phyloP scores from a whole-genome alignment of 345 rosid genomes.

The Gynandropsis gynandra region DNA sequence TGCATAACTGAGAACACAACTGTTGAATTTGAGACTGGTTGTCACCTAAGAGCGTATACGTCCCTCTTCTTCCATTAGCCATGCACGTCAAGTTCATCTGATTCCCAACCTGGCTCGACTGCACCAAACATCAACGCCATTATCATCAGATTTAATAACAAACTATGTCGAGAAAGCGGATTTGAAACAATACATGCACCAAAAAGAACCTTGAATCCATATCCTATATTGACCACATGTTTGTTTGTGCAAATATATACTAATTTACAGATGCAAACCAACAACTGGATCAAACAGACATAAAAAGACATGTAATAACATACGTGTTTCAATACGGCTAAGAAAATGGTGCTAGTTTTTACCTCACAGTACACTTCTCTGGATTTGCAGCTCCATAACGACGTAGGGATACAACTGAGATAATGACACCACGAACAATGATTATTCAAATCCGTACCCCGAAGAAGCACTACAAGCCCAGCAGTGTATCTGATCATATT shows the following conservation, averaged over 20 bases:
- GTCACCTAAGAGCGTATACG: conserved; percentile 25
- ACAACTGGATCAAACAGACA: background rate
- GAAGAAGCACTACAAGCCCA: conserved; percentile 57
- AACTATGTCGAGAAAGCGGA: background rate
- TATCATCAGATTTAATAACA: background rate
- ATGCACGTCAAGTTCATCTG: conserved; percentile 60
- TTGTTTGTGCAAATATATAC: background rate
- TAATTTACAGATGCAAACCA: background rate
- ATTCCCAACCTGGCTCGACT: conserved; percentile 45
- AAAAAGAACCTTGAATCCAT: background rate
- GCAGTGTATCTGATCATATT: conserved; percentile 35
- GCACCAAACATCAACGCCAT: conserved; percentile 28
- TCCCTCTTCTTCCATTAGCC: conserved; percentile 37
- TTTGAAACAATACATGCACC: background rate
- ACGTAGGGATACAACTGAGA: conserved; percentile 77
- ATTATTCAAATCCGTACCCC: conserved; percentile 55
- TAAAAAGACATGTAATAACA: background rate
- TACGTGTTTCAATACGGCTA: background rate
- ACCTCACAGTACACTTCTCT: conserved; percentile 53
- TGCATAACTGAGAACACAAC: conserved; percentile 57
- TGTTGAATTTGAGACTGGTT: conserved; percentile 27
- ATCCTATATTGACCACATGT: background rate
- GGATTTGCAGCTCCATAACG: conserved; percentile 67
- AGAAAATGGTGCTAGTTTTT: background rate
- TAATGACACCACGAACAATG: conserved; percentile 89